Evolutionary conservation across 371 early-diverging fungal species (phyloP).

Genomic region (Mucor irregularis): DNA sequence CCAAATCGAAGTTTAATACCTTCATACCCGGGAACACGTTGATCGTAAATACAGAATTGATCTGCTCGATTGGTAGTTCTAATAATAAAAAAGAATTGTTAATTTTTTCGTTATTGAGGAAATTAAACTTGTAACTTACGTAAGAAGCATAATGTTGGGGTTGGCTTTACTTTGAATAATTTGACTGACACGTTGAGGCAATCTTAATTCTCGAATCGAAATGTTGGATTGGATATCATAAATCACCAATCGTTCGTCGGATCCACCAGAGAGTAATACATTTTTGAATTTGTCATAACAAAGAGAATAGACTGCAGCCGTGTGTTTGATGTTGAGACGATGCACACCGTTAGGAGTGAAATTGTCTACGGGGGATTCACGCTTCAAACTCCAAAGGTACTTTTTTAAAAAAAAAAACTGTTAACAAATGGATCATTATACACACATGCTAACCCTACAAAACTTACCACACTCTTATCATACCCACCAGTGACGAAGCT

Average conservation of each 20-base stretch:
- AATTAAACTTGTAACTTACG: slow-evolving; percentile 10
- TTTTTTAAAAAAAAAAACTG: neutral
- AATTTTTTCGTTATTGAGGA: neutral
- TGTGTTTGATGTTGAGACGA: slow-evolving; percentile 27
- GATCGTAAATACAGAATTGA: slow-evolving; percentile 36
- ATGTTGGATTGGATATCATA: slow-evolving; percentile 22
- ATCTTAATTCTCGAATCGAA: neutral
- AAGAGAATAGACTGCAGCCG: slow-evolving; percentile 23
- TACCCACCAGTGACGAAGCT: slow-evolving; percentile 41
- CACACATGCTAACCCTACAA: too few relatives aligned
- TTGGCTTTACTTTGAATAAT: slow-evolving; percentile 12
- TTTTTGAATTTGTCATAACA: slow-evolving; percentile 24
- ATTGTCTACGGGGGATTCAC: slow-evolving; percentile 1
- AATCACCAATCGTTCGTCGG: slow-evolving; percentile 25
- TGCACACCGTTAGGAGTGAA: neutral
- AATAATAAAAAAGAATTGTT: neutral
- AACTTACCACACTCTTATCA: slow-evolving; percentile 36
- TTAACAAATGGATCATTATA: too few relatives aligned
- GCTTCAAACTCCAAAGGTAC: slow-evolving; percentile 25
- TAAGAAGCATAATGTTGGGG: slow-evolving; percentile 17
- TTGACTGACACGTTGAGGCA: slow-evolving; percentile 6
- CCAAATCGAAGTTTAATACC: slow-evolving; percentile 34
- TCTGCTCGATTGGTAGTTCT: slow-evolving; percentile 23
- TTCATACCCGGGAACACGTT: slow-evolving; percentile 15
- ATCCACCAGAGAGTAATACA: slow-evolving; percentile 29